Evolutionary conservation across 2,329 filamentous ascomycete species (phyloP), one percentile per base, ranked within the genome.

Genomic region (Fusarium foetens): DNA sequence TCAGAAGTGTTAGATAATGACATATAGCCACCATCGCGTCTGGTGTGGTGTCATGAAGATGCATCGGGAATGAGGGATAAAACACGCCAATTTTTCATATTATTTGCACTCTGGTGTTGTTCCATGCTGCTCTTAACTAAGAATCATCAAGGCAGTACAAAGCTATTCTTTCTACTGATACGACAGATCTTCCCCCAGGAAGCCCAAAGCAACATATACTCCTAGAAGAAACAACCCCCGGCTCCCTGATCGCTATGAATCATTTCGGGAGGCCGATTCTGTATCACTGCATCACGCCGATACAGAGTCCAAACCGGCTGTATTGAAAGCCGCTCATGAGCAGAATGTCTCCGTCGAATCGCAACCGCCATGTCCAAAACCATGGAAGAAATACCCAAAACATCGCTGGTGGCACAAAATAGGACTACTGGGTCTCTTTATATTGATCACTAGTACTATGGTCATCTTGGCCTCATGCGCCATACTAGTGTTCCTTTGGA

Each of bases 301-400:
- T 1, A 8, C 29, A 19, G 29, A 10, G 0, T 23, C 4, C 4
- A n/a, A 49, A 13, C 21, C 16, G 19, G 16, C 5, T 2, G 8
- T 23, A 19, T 13, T 23, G 5, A 33, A 33, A 23, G 0, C 2
- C 14, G 14, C 21, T 3, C 11, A 3, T 19, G 4, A 7, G 7
- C 11, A 33, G 11, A 33, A 14, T 33, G 11, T 8, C 7, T 17
- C 1, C 0, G 5, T 0, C 5, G 11, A 33, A 33, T 33, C 5
- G 29, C 11, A 10, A 19, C 11, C 16, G 3, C 5, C 8, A 13
- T 21, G 16, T 13, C 3, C 29, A 33, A 3, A 13, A 10, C 8
- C 29, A 7, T 13, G 11, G 5, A 33, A 17, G 0, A 33, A 33
- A 23, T 19, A 33, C 8, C 6, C 11, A 49, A 33, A 33, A 3